Evolutionary conservation across 2,329 filamentous ascomycete species (phyloP).

Genomic region (Exophiala alcalophila): DNA sequence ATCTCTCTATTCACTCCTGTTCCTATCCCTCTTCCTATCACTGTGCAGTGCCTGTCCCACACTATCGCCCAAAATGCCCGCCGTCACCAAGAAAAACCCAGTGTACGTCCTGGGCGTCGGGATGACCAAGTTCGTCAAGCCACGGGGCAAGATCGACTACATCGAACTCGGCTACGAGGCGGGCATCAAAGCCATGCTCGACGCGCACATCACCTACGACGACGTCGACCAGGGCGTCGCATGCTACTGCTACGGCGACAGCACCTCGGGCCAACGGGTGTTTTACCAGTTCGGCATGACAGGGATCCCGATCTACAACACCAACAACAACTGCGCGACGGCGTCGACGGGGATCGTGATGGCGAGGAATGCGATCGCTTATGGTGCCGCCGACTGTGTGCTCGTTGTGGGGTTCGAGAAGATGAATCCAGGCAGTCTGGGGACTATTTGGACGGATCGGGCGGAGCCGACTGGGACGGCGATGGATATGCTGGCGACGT

Average conservation of each 20-base stretch:
- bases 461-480: constrained; percentile 68
- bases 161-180: constrained; percentile 33
- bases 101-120: neutral
- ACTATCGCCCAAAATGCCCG: too few species aligned
- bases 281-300: constrained; percentile 9
- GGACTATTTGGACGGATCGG: constrained; percentile 78
- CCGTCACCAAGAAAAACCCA: too few species aligned
- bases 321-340: constrained; percentile 2
- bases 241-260: constrained; percentile 2
- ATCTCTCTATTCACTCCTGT: too few species aligned
- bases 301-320: constrained; percentile 1
- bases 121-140: constrained; percentile 62
- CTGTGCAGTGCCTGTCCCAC: too few species aligned
- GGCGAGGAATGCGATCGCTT: constrained; percentile 71
- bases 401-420: constrained; percentile 94
- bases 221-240: constrained; percentile 1
- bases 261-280: neutral
- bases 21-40: too few species aligned
- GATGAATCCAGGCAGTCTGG: constrained; percentile 86
- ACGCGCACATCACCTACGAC: constrained; percentile 48
- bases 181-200: constrained; percentile 45
- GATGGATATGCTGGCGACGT: constrained; percentile 61
- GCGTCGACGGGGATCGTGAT: constrained; percentile 74
- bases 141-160: constrained; percentile 32
- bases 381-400: constrained; percentile 79